Evolutionary conservation across 2,329 filamentous ascomycete species (phyloP).

Genomic region (Ophiocordyceps robertsii): DNA sequence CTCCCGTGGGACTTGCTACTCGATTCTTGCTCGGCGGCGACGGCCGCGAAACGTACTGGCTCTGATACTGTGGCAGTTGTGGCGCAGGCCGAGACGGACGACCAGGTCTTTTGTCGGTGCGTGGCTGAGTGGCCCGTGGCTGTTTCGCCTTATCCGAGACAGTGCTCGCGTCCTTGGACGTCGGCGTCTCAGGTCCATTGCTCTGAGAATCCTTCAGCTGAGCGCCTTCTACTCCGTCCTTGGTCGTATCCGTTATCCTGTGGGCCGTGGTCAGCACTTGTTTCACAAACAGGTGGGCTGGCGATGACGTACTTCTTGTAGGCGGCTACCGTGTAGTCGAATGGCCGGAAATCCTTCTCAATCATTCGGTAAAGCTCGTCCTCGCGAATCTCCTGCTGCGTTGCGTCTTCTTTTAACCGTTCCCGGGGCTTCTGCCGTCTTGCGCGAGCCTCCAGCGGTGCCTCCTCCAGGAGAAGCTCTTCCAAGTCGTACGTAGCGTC

Average conservation of each 20-base stretch:
- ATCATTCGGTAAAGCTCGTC: conserved; percentile 92
- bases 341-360: conserved; percentile 84
- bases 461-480: conserved; percentile 85
- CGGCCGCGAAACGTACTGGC: conserved; percentile 28
- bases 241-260: conserved; percentile 23
- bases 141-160: conserved; percentile 13
- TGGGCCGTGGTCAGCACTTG: conserved; percentile 7
- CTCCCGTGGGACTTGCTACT: conserved; percentile 65
- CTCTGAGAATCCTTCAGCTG: conserved; percentile 1
- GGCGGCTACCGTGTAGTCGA: conserved; percentile 80
- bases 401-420: conserved; percentile 83
- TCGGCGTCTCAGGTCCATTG: conserved; percentile 30
- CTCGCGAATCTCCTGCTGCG: conserved; percentile 84
- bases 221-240: conserved; percentile 6
- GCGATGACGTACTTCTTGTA: conserved; percentile 54
- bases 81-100: conserved; percentile 17
- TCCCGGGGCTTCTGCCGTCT: conserved; percentile 89
- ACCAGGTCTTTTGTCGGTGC: conserved; percentile 13
- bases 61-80: conserved; percentile 32
- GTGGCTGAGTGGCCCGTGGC: conserved; percentile 3
- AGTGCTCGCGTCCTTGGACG: conserved; percentile 34
- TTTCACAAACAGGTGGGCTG: no score
- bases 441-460: conserved; percentile 82
- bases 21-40: conserved; percentile 49
- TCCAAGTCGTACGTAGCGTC: conserved; percentile 97